Evolutionary conservation across 2,329 filamentous ascomycete species (phyloP), one percentile per base, ranked within the genome.

Genomic region (Colletotrichum australisinense): DNA sequence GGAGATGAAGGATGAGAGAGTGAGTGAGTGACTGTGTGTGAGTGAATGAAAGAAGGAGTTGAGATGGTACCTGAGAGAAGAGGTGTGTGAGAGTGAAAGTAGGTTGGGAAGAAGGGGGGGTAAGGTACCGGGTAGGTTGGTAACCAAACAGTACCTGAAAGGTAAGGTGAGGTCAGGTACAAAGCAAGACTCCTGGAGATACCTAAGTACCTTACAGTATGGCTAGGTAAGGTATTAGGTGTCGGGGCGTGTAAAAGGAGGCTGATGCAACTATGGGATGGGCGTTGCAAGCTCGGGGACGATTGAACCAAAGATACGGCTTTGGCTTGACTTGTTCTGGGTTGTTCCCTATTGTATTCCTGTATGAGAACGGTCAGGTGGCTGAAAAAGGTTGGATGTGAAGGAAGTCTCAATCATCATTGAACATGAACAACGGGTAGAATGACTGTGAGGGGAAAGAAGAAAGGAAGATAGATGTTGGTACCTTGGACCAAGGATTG

Each of bases 251-350:
- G 38, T 42, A 16, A 26, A 69, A 32, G 53, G 55, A 72, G 59
- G 58, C 53, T 49, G 69, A 64, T 64, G 59, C 42, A 14, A 69
- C 69, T 69, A 64, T 64, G 65, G 38, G 32, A 59, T 63, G 59
- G 66, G 53, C 38, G 32, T 32, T 53, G 30, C 9, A 46, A 35
- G 24, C 24, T 59, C 38, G 28, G 42, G 42, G 53, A 16, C 38
- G 38, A 42, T 7, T 42, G 38, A 42, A 42, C 28, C 55, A 56
- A 69, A 59, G 58, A 28, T 32, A 9, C 24, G 59, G 53, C 24
- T 30, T 59, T 32, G 53, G 22, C 19, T 26, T 46, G 38, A 57
- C 49, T 9, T 53, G 19, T 60, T 58, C 70, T 58, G 67, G 53
- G 59, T 55, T 67, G 26, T 69, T 63, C 58, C 55, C 68, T 46